These are phyloP conservation scores for Jackrogersella minutella DNA, from an alignment of 495 filamentous ascomycete species.

Conservation along the genomic window DNA sequence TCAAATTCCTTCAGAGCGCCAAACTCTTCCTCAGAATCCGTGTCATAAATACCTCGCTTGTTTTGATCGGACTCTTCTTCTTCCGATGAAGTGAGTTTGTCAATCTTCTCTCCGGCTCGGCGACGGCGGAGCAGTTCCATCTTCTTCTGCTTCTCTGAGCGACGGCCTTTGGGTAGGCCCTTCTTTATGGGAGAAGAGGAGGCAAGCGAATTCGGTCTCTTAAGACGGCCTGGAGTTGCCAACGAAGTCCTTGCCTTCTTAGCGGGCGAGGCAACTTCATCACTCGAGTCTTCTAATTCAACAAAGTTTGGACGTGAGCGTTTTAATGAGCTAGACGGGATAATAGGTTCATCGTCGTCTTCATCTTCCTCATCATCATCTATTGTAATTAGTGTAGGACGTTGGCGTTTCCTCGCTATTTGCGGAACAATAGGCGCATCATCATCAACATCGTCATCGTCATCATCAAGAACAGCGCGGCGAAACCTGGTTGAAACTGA, in stretches of 20 bases:
- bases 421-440: constrained; percentile 10
- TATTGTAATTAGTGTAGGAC: constrained; percentile 5
- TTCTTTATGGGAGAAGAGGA: constrained; percentile 33
- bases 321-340: constrained; percentile 20
- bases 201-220: constrained; percentile 7
- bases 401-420: constrained; percentile 28
- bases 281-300: constrained; percentile 37
- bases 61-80: constrained; percentile 46
- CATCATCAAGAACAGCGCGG: constrained; percentile 22
- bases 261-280: constrained; percentile 21
- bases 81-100: constrained; percentile 49
- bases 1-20: constrained; percentile 54
- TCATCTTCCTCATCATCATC: constrained; percentile 41
- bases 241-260: constrained; percentile 36
- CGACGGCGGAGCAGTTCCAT: constrained; percentile 64
- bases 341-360: constrained; percentile 42
- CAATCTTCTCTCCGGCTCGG: constrained; percentile 64
- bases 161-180: constrained; percentile 28
- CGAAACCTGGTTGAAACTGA: constrained; percentile 38
- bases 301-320: constrained; percentile 5
- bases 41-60: constrained; percentile 52
- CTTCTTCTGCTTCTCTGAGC: constrained; percentile 45
- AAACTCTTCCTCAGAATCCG: constrained; percentile 47
- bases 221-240: constrained; percentile 33
- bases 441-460: constrained; percentile 23